Base-by-base conservation (phyloP, 164 flowering plant species). In the Kingdonia uniflora region DNA sequence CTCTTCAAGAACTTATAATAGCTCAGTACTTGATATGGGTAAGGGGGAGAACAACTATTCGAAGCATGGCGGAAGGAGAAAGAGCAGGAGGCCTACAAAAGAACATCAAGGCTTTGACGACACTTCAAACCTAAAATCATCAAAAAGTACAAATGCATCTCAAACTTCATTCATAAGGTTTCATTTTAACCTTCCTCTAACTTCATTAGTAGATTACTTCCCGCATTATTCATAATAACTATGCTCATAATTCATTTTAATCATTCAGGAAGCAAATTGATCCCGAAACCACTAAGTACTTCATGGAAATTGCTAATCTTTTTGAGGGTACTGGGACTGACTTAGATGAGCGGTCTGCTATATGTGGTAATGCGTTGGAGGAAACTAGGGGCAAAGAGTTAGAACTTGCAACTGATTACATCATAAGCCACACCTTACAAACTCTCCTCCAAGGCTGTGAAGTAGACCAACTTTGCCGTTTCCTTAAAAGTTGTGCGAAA, bases 331-430 rank as follows among this genome's bases (percentile, higher is more conserved):
- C 66, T 55, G 85, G 56, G 22, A 62, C 80, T 52, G 96, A 84
- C 23, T 38, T 72, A 22, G 96, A 85, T 56, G 87, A 87, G 59
- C 71, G 85, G 3, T 64, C 75, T 0, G 64, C 67, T 22, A 55
- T 91, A 44, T 87, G 98, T 72, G 86, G 80, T 39, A 91, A 85
- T 73, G 95, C 98, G 17, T 76, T 91, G 57, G 96, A 84, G 63
- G 98, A 92, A 69, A 64, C 87, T 20, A 76, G 71, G 55, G 98
- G 96, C 42, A 87, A 81, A 67, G 98, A 87, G 58, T 69, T 80
- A 13, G 90, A 85, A 59, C 76, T 92, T 55, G 84, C 95, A 16
- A 81, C 90, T 40, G 96, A 92, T 69, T 77, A 82, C 64, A 73
- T 79, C 46, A 53, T 85, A 39, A 92, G 98, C 67, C 92, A 76